phyloP scores from a whole-genome alignment of 2,329 filamentous ascomycete species.

The Exophiala sp. region DNA sequence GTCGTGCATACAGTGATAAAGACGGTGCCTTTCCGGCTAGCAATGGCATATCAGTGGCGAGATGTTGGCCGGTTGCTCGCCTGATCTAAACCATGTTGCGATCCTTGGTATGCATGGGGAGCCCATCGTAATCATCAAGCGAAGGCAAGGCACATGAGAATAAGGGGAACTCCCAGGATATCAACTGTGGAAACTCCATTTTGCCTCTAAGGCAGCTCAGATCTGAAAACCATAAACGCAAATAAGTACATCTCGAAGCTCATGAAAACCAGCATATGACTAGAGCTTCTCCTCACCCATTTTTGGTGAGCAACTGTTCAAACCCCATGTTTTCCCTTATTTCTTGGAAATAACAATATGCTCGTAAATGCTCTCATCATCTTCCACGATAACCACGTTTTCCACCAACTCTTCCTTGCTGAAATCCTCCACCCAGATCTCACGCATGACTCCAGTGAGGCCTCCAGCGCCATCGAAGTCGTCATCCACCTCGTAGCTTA shows the following conservation, averaged over 20 bases:
- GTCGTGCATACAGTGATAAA: background rate
- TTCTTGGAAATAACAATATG: background rate
- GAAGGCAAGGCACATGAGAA: too few species aligned
- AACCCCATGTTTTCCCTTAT: background rate
- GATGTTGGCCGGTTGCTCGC: background rate
- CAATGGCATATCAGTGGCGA: background rate
- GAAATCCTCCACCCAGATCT: slow-evolving; percentile 13
- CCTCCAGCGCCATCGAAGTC: slow-evolving; percentile 18
- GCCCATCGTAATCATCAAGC: background rate
- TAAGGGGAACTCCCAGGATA: too few species aligned
- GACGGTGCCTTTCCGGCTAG: background rate
- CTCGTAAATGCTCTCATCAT: background rate
- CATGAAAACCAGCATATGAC: too few species aligned
- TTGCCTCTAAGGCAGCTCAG: too few species aligned
- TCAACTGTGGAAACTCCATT: too few species aligned
- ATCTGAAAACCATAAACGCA: background rate
- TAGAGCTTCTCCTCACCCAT: background rate
- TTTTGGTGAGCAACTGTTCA: background rate
- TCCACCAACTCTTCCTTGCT: slow-evolving; percentile 11
- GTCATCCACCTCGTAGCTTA: slow-evolving; percentile 17
- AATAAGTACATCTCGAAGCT: background rate
- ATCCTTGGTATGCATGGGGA: background rate
- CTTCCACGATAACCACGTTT: background rate
- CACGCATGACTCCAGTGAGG: background rate
- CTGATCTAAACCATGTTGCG: background rate